These are phyloP conservation scores for Madurella fahalii DNA, from an alignment of 2,329 filamentous ascomycete genomes.

Conservation along the genomic window DNA sequence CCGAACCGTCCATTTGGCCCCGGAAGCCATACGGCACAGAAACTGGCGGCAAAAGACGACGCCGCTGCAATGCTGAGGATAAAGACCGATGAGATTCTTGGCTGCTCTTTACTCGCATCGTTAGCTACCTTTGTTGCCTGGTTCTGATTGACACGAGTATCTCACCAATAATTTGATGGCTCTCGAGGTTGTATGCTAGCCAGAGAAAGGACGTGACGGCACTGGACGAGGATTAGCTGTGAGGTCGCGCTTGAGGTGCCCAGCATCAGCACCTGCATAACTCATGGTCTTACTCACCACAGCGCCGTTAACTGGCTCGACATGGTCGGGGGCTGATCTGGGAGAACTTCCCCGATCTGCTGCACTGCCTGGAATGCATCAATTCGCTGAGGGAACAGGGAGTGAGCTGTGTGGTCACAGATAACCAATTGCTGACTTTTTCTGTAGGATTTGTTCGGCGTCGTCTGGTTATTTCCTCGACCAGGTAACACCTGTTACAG, in stretches of 20 bases:
- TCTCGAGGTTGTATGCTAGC: constrained; percentile 43
- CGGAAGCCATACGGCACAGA: constrained; percentile 43
- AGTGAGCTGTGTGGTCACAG: background rate
- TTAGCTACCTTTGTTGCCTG: background rate
- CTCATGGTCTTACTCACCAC: constrained; percentile 30
- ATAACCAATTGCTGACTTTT: background rate
- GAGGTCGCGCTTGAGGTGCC: no score
- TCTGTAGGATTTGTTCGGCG: background rate
- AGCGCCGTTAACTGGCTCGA: constrained; percentile 32
- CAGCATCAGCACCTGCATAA: background rate
- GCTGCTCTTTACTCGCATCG: constrained; percentile 38
- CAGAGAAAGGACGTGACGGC: constrained; percentile 46
- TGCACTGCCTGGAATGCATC: background rate
- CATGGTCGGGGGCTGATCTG: constrained; percentile 8
- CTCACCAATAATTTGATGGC: constrained; percentile 47
- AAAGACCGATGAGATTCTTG: constrained; percentile 45
- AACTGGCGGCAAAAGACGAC: constrained; percentile 39
- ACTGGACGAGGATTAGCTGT: constrained; percentile 29
- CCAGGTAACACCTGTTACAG: no score
- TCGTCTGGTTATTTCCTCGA: background rate
- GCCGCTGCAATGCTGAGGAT: constrained; percentile 44
- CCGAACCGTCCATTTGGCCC: constrained; percentile 46
- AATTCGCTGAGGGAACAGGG: background rate
- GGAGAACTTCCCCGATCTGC: constrained; percentile 1
- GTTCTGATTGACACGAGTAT: background rate